Evolutionary conservation across 768 basidiomycete genomes (phyloP).

Genomic region (Boletus pseudopeckii): DNA sequence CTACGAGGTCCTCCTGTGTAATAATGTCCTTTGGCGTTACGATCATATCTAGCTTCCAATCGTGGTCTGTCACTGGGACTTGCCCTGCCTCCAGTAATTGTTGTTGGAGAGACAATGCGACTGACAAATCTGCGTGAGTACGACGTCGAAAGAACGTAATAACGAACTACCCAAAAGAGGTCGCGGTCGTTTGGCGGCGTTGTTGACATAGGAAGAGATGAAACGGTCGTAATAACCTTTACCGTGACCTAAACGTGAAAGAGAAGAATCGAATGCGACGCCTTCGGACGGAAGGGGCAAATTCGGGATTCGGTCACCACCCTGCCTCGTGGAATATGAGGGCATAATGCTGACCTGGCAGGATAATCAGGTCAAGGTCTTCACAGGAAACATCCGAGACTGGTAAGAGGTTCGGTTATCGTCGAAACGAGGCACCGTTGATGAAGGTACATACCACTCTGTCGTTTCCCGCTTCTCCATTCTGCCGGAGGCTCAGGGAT

Average conservation of each 20-base stretch:
- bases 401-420: constrained; percentile 12
- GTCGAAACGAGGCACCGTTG: not conserved
- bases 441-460: constrained; percentile 45
- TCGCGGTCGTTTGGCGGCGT: constrained; percentile 36
- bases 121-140: constrained; percentile 34
- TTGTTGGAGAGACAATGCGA: constrained; percentile 62
- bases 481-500: constrained; percentile 61
- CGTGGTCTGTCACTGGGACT: constrained; percentile 53
- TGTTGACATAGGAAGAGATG: constrained; percentile 48
- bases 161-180: constrained; percentile 56
- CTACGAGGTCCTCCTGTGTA: constrained; percentile 21
- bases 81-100: constrained; percentile 52
- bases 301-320: constrained; percentile 7
- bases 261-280: constrained; percentile 67
- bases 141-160: constrained; percentile 8
- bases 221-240: constrained; percentile 84
- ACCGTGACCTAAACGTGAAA: constrained; percentile 75
- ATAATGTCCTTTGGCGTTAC: constrained; percentile 45
- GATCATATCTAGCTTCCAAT: constrained; percentile 64
- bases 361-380: constrained; percentile 58
- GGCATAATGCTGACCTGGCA: constrained; percentile 51
- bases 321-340: constrained; percentile 7
- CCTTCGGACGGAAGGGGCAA: constrained; percentile 37
- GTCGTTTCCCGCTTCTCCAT: constrained; percentile 44
- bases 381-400: constrained; percentile 34